phyloP scores from a whole-genome alignment of 306 rosid genomes.

The Hylodesmum podocarpum region DNA sequence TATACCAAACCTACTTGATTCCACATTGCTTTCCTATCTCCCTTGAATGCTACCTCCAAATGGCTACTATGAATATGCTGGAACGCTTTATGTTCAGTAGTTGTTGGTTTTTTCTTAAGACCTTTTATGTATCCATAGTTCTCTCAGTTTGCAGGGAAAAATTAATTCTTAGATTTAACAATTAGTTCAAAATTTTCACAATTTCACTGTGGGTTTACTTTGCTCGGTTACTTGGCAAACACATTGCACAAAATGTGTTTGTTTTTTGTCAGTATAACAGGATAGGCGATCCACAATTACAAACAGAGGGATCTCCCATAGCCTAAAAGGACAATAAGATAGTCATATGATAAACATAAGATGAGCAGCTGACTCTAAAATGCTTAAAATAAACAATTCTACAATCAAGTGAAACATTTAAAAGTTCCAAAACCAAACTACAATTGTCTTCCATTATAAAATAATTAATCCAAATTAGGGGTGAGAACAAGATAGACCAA shows the following conservation, averaged over 20 bases:
- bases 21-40: background rate
- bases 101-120: background rate
- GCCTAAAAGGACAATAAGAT: background rate
- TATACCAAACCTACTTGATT: slow-evolving; percentile 81
- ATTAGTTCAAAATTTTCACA: background rate
- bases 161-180: background rate
- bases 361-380: background rate
- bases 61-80: background rate
- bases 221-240: background rate
- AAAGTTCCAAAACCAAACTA: background rate
- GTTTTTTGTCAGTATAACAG: background rate
- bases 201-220: background rate
- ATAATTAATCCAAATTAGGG: too few relatives aligned
- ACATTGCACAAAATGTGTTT: background rate
- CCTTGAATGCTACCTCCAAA: background rate
- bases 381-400: background rate
- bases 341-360: background rate
- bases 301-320: background rate
- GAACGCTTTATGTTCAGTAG: background rate
- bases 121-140: background rate
- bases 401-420: background rate
- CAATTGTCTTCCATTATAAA: background rate
- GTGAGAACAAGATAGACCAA: too few relatives aligned
- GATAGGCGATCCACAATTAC: background rate
- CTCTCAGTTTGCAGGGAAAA: background rate